Evolutionary conservation across 2,329 filamentous ascomycete species (phyloP).

Genomic region (Simplicillium aogashimaense): DNA sequence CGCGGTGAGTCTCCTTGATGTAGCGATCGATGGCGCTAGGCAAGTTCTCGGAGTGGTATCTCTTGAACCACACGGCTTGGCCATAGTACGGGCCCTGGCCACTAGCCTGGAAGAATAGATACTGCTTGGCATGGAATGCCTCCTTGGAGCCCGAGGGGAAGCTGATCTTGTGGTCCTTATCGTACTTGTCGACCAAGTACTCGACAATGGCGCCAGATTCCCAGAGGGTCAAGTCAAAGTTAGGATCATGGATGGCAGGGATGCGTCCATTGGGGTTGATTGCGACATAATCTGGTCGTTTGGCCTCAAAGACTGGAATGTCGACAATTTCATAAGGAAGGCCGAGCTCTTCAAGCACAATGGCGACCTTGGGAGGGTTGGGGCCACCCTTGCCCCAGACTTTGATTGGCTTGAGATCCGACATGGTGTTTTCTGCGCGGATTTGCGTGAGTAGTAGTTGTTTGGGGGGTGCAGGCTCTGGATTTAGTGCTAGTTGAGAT

Average conservation of each 20-base stretch:
- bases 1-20: conserved; percentile 15
- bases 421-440: too few relatives aligned
- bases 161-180: conserved; percentile 8
- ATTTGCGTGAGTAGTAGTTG: too few relatives aligned
- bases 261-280: conserved; percentile 13
- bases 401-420: too few relatives aligned
- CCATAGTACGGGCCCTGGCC: conserved; percentile 21
- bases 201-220: conserved; percentile 15
- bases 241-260: conserved; percentile 12
- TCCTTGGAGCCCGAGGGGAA: conserved; percentile 6
- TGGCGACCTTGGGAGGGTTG: neutral
- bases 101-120: conserved; percentile 12
- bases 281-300: neutral
- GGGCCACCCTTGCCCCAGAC: too few relatives aligned
- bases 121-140: conserved; percentile 8
- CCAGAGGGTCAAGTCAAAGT: conserved; percentile 11
- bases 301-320: neutral
- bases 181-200: conserved; percentile 14
- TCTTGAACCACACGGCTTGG: conserved; percentile 13
- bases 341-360: neutral
- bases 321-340: neutral
- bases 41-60: conserved; percentile 14
- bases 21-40: conserved; percentile 18
- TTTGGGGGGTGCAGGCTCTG: too few relatives aligned
- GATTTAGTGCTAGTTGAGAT: too few relatives aligned